Evolutionary conservation across 768 basidiomycete species (phyloP).

Genomic region (Ephemerocybe angulata): DNA sequence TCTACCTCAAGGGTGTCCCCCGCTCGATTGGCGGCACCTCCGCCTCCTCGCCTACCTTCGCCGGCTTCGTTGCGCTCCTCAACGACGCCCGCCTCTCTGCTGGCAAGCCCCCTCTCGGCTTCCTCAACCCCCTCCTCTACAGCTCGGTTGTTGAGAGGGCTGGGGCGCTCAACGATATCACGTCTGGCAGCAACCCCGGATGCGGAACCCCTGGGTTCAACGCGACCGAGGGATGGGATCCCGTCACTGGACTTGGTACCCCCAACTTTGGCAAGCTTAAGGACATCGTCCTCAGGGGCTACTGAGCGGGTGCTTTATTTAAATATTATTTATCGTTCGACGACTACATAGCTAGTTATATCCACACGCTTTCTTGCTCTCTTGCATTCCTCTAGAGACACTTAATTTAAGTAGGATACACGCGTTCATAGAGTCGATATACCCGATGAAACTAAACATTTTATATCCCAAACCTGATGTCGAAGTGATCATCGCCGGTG

Average conservation of each 20-base stretch:
- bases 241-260: conserved; percentile 57
- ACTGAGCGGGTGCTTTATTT: too few relatives aligned
- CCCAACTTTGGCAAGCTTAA: conserved; percentile 50
- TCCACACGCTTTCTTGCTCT: too few relatives aligned
- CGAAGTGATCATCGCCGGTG: too few relatives aligned
- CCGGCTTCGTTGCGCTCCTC: conserved; percentile 66
- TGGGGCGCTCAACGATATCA: conserved; percentile 54
- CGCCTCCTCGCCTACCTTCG: conserved; percentile 40
- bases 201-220: conserved; percentile 69
- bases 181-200: conserved; percentile 49
- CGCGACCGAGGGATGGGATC: conserved; percentile 56
- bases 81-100: conserved; percentile 56
- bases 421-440: too few relatives aligned
- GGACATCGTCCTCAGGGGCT: too few relatives aligned
- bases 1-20: background rate
- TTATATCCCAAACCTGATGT: too few relatives aligned
- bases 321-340: too few relatives aligned
- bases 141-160: conserved; percentile 26
- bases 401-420: too few relatives aligned
- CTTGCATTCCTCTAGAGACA: too few relatives aligned
- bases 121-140: conserved; percentile 65
- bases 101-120: conserved; percentile 47
- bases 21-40: background rate
- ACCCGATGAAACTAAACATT: too few relatives aligned
- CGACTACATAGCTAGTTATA: too few relatives aligned